Base-by-base conservation (phyloP, 306 rosid genomes). In the Hippophae gyantsensis region DNA sequence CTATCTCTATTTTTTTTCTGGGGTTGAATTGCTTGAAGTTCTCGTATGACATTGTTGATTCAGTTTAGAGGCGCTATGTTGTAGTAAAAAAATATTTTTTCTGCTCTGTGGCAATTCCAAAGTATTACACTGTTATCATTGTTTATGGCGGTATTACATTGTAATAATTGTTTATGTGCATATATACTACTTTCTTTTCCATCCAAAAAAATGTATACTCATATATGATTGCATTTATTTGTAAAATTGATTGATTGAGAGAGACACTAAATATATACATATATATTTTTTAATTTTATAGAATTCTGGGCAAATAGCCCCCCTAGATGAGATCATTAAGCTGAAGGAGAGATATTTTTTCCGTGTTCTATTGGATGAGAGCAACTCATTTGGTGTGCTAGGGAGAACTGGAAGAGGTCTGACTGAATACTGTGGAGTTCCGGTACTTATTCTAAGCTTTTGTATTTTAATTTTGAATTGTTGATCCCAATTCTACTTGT, bases 251-350 rank as follows among this genome's bases (percentile, higher is more conserved):
- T 42, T 40, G 27, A 52, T 48, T 60, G 44, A 13, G 58, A 61
- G 61, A 10, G 38, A 4, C 38, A 32, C 38, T 32, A 32, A 32
- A 32, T 32, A 32, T 42, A 5, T 54, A 48, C 43, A 63, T 25
- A 14, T 7, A 46, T 51, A 48, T 52, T 13, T 54, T 23, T 5
- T 52, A 27, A 67, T 52, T 57, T 72, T 75, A 52, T 79, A 93
- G 99, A 93, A 88, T 71, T 93, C 99, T 77, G 97, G 99, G 58
- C 95, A 86, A 79, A 84, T 93, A 63, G 94, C 95, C 71, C 97
- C 95, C 53, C 72, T 93, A 46, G 87, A 86, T 12, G 86, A 88
- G 81, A 93, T 93, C 74, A 85, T 88, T 70, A 81, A 71, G 69
- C 70, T 93, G 89, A 93, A 93, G 82, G 99, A 93, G 83, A 76